These are phyloP conservation scores for Russula sp. DNA, from an alignment of 768 basidiomycete genomes.

Conservation along the genomic window DNA sequence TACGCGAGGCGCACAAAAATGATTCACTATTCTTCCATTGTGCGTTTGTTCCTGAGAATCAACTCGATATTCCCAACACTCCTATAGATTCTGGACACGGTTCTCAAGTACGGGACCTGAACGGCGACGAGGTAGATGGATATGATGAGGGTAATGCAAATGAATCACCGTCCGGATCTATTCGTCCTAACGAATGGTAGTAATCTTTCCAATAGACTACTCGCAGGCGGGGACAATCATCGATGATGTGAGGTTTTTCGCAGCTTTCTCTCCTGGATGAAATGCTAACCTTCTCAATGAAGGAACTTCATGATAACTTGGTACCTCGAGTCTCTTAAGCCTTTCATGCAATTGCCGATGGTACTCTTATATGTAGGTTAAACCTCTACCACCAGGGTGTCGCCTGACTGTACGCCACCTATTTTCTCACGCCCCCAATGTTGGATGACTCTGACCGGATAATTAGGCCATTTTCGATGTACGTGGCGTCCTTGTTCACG, in stretches of 20 bases:
- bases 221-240: conserved; percentile 39
- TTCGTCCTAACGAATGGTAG: conserved; percentile 6
- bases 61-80: background rate
- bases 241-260: conserved; percentile 36
- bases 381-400: conserved; percentile 42
- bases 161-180: background rate
- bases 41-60: background rate
- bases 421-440: background rate
- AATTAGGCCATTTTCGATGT: conserved; percentile 20
- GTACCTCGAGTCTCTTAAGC: background rate
- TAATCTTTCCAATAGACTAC: conserved; percentile 44
- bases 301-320: conserved; percentile 19
- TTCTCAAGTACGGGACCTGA: conserved; percentile 37
- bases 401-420: conserved; percentile 33
- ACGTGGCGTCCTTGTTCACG: background rate
- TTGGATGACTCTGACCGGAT: background rate
- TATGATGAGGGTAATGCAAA: conserved; percentile 27
- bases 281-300: background rate
- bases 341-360: background rate
- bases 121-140: conserved; percentile 37
- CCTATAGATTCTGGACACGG: conserved; percentile 40
- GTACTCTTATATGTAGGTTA: conserved; percentile 20
- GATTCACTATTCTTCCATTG: conserved; percentile 40
- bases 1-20: conserved; percentile 38
- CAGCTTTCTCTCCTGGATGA: background rate